A percentile compares a stretch with the other conserved stretches of the same genome.
Evolutionary conservation across 2,329 filamentous ascomycete species (phyloP).

Genomic region (Scolecobasidium constrictum): DNA sequence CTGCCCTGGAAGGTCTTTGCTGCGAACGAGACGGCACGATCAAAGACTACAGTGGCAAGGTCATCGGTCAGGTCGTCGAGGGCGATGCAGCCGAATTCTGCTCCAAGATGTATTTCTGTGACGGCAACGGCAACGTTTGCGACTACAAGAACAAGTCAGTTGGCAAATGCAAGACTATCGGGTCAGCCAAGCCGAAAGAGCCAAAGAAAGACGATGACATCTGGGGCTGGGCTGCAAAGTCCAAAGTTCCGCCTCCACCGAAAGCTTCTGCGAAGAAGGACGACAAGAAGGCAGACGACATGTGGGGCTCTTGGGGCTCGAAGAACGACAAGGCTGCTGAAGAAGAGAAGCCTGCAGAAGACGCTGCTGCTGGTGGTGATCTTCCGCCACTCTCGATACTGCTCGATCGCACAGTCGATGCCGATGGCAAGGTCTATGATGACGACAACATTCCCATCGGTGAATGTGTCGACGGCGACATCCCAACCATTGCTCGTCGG

Average conservation of each 20-base stretch:
- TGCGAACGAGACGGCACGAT: conserved; percentile 47
- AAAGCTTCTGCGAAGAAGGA: not conserved
- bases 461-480: conserved; percentile 22
- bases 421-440: conserved; percentile 52
- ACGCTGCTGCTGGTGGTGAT: not conserved
- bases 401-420: conserved; percentile 51
- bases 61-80: conserved; percentile 38
- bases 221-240: conserved; percentile 16
- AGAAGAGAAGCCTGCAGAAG: conserved; percentile 3
- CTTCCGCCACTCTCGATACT: conserved; percentile 20
- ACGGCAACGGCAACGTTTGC: conserved; percentile 39
- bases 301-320: not conserved
- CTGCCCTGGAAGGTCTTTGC: conserved; percentile 40
- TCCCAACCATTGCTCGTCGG: not conserved
- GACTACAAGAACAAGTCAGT: conserved; percentile 41
- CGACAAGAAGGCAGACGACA: not conserved
- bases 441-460: conserved; percentile 51
- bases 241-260: conserved; percentile 18
- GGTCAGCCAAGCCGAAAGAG: conserved; percentile 66
- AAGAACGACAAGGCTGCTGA: conserved; percentile 15
- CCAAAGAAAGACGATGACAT: conserved; percentile 32
- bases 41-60: conserved; percentile 38
- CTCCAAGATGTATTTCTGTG: conserved; percentile 37
- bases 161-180: conserved; percentile 57
- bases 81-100: conserved; percentile 33